Conservation (phyloP, 768 basidiomycete genomes). For the Mycena pura region DNA sequence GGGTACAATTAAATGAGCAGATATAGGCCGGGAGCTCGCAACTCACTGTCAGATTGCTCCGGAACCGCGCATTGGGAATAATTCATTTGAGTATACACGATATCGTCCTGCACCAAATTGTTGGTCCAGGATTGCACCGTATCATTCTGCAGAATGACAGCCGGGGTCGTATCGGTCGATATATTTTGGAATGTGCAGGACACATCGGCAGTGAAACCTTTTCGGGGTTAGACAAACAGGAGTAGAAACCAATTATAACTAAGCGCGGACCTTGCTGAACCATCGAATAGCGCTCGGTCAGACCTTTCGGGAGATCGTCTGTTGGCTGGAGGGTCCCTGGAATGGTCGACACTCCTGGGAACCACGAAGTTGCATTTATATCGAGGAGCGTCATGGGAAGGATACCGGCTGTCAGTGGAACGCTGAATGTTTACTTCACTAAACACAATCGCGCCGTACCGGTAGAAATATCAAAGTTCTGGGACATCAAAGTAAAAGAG, state of each 20-base stretch:
- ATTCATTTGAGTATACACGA: not conserved
- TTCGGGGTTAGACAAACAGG: too few relatives aligned
- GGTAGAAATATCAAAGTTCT: not conserved
- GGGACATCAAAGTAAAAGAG: not conserved
- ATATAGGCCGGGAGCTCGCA: too few relatives aligned
- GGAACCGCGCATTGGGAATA: not conserved
- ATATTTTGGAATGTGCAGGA: not conserved
- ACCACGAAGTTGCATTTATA: not conserved
- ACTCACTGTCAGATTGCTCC: too few relatives aligned
- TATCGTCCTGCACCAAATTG: not conserved
- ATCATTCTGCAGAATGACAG: not conserved
- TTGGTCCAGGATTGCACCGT: not conserved
- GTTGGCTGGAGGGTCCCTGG: not conserved
- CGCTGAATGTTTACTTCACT: not conserved
- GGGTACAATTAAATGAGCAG: too few relatives aligned
- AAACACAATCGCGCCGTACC: not conserved
- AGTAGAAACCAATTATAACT: too few relatives aligned
- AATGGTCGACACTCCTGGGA: not conserved
- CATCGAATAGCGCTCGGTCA: not conserved
- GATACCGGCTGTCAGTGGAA: not conserved
- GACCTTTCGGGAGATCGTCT: not conserved
- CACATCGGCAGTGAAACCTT: slow-evolving; percentile 3
- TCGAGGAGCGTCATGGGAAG: not conserved
- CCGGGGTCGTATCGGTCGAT: not conserved
- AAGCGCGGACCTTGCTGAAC: not conserved